phyloP scores from a whole-genome alignment of 2,329 filamentous ascomycete species.

The Aspergillus fijiensis region DNA sequence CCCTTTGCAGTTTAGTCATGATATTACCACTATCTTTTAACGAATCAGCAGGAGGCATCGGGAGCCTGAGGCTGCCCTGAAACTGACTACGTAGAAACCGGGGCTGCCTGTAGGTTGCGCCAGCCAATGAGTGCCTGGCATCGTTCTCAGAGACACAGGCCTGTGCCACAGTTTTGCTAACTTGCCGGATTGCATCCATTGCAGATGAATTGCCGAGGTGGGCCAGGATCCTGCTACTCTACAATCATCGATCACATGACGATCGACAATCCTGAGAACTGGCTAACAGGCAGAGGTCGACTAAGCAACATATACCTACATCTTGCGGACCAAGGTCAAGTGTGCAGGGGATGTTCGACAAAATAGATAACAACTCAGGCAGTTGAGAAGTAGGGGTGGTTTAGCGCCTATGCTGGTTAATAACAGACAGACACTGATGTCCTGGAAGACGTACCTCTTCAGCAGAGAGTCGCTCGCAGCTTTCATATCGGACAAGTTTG shows the following conservation, averaged over 20 bases:
- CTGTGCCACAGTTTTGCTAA: background rate
- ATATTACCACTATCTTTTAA: background rate
- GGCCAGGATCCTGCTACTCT: background rate
- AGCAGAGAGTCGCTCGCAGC: constrained; percentile 64
- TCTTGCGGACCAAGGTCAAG: background rate
- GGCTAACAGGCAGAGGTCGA: background rate
- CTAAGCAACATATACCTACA: background rate
- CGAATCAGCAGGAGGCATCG: background rate
- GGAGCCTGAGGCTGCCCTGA: background rate
- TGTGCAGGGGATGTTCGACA: background rate
- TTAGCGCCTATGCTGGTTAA: constrained; percentile 32
- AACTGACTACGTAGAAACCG: background rate
- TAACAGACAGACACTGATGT: background rate
- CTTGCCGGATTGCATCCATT: background rate
- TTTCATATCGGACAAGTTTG: constrained; percentile 71
- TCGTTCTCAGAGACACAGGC: background rate
- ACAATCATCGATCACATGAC: background rate
- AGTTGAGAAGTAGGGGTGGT: constrained; percentile 39
- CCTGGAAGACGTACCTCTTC: constrained; percentile 50
- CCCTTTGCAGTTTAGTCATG: background rate
- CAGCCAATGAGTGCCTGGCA: background rate
- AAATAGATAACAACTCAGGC: background rate
- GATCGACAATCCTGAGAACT: background rate
- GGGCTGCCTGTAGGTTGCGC: background rate
- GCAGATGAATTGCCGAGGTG: background rate